Base-by-base conservation (phyloP, 345 rosid genomes). In the Durio zibethinus region DNA sequence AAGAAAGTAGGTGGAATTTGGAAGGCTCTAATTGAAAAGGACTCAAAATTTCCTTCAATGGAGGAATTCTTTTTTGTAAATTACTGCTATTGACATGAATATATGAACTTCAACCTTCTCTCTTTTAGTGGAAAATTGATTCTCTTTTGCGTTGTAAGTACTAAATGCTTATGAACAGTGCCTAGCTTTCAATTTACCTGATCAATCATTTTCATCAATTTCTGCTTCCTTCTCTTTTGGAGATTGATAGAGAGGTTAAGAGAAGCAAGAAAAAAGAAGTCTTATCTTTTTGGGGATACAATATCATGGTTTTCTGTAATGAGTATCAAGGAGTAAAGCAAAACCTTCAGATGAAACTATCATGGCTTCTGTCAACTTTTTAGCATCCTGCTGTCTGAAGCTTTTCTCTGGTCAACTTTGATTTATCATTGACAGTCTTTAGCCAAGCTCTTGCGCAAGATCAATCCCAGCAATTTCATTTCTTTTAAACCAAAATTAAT, bases 1-100 rank as follows among this genome's bases (percentile, higher is more conserved):
- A 40, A 62, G 59, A 64, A 70, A 52, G 75, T 63, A 73, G 78
- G 72, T 66, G 79, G 74, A 60, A 43, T 52, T 62, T 54, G 74
- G 62, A 75, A 79, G 78, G 73, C 65, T 62, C 77, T 72, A 75
- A 79, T 85, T 82, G 73, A 54, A 56, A 72, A 72, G 70, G 52
- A 43, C 48, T 70, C 73, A 47, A 72, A 80, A 23, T 82, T 83
- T 81, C 85, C 78, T 54, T 23, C 50, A 31, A 57, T 47, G 76
- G 82, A 10, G 76, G 75, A 70, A 70, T 65, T 78, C 31, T 50
- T 79, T 31, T 76, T 80, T 88, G 89, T 88, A 88, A 84, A 88
- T 88, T 83, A 67, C 72, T 80, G 76, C 78, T 84, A 80, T 81
- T 88, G 82, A 82, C 82, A 72, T 79, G 78, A 80, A 76, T 71